These are phyloP conservation scores for Lomentospora prolificans DNA, from an alignment of 2,329 filamentous ascomycete genomes.

Conservation along the genomic window DNA sequence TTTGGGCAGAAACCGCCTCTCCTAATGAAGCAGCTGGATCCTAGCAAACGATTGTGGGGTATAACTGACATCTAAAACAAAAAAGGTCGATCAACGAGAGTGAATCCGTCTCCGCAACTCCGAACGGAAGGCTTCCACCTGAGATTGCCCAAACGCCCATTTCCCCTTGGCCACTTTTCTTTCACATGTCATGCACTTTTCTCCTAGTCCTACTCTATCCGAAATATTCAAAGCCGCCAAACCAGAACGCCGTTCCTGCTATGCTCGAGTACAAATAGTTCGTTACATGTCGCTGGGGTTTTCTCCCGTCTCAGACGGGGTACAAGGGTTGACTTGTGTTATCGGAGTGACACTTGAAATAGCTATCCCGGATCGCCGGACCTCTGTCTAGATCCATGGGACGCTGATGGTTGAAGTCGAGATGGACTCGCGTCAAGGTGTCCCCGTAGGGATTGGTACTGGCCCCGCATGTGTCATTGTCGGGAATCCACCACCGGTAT, in stretches of 20 bases:
- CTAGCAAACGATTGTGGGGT: neutral
- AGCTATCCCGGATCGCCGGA: too few relatives aligned
- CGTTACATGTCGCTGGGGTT: neutral
- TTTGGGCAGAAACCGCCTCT: neutral
- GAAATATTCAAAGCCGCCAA: neutral
- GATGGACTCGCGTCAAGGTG: too few relatives aligned
- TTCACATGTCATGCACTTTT: neutral
- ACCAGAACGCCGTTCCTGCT: neutral
- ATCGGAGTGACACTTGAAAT: too few relatives aligned
- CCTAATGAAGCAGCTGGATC: neutral
- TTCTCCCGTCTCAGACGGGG: too few relatives aligned
- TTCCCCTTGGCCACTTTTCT: neutral
- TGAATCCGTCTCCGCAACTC: neutral
- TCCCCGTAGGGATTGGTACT: neutral
- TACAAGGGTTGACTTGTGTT: too few relatives aligned
- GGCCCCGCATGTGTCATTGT: conserved; percentile 2
- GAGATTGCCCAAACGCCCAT: neutral
- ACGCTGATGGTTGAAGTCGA: too few relatives aligned
- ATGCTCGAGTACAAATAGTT: neutral
- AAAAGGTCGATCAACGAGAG: neutral
- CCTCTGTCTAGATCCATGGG: too few relatives aligned
- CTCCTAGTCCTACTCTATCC: neutral
- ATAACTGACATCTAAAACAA: neutral
- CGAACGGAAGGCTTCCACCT: neutral
- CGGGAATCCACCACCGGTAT: neutral